Conservation (phyloP, 2,329 filamentous ascomycete genomes). For the Albifimbria verrucaria region DNA sequence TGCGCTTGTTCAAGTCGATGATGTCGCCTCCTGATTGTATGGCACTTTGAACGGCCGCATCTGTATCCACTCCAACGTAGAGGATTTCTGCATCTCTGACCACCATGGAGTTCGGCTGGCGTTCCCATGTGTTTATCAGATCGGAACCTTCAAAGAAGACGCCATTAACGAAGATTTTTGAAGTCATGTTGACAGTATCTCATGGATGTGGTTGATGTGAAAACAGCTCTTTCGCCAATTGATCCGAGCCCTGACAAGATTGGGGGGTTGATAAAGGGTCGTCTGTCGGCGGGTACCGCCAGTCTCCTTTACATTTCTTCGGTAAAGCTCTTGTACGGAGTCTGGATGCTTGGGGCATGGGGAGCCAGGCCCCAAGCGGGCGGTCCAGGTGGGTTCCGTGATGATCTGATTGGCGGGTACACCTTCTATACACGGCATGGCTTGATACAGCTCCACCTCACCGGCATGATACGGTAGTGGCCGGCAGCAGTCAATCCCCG, state of each 20-base stretch:
- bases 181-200: background rate
- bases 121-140: background rate
- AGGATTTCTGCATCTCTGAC: background rate
- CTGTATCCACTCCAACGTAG: background rate
- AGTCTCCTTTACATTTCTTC: background rate
- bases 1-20: constrained; percentile 25
- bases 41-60: background rate
- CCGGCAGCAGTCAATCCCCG: no score
- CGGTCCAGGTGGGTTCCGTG: no score
- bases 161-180: background rate
- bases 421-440: background rate
- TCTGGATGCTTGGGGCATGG: background rate
- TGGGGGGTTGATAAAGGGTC: background rate
- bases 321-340: background rate
- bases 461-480: background rate
- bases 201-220: background rate
- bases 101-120: background rate
- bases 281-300: background rate
- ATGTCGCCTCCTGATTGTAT: background rate
- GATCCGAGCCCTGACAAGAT: background rate
- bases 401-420: background rate
- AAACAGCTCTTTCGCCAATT: background rate
- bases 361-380: background rate
- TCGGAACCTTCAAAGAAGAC: background rate
- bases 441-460: background rate